Conservation (phyloP, 345 rosid genomes). For the Balakata baccata region DNA sequence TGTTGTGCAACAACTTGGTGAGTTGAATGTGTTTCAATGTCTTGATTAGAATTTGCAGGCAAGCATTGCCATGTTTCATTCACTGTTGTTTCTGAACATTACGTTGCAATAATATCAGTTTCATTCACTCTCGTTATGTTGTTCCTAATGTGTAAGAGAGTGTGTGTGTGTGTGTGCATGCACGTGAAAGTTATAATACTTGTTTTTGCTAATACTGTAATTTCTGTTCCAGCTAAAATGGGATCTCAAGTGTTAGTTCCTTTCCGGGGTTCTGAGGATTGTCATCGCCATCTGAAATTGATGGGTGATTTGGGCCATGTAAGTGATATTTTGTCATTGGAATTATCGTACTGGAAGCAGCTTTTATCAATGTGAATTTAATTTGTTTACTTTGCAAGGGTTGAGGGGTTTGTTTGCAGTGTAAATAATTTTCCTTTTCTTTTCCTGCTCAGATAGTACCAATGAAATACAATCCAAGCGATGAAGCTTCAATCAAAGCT, state of each 20-base stretch:
- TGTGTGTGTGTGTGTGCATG: background rate
- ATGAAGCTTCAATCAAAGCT: slow-evolving; percentile 90
- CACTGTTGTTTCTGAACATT: background rate
- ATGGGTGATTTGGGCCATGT: slow-evolving; percentile 99
- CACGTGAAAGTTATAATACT: background rate
- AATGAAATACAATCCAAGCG: slow-evolving; percentile 84
- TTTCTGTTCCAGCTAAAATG: slow-evolving; percentile 65
- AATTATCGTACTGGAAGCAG: background rate
- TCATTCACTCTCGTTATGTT: too few relatives aligned
- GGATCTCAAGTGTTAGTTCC: slow-evolving; percentile 98
- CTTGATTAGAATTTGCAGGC: background rate
- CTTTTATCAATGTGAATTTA: background rate
- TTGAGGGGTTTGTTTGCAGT: background rate
- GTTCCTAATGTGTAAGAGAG: background rate
- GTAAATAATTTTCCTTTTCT: slow-evolving; percentile 10
- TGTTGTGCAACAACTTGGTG: slow-evolving; percentile 97
- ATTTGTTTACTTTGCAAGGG: background rate
- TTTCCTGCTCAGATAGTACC: slow-evolving; percentile 71
- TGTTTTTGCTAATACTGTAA: slow-evolving; percentile 5
- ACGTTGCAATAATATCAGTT: background rate
- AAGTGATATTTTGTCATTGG: background rate
- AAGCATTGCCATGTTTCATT: background rate
- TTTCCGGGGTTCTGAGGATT: slow-evolving; percentile 92
- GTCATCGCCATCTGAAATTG: slow-evolving; percentile 77
- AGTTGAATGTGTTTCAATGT: slow-evolving; percentile 23